These are phyloP conservation scores for Apiotrichum sp. DNA, from an alignment of 1,284 basidiomycete genomes.

Conservation along the genomic window DNA sequence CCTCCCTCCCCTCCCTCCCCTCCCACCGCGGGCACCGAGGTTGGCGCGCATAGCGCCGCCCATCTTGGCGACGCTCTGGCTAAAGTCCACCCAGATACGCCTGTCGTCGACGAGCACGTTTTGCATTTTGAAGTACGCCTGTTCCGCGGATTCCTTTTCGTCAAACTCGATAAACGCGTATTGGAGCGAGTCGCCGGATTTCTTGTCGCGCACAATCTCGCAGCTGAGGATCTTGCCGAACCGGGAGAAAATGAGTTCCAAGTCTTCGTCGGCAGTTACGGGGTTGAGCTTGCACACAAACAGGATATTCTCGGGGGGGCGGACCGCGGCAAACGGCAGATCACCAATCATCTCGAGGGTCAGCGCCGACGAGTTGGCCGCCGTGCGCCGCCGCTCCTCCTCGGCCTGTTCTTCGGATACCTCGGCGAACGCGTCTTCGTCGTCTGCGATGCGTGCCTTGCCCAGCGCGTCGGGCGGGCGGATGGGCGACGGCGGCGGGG, in stretches of 20 bases:
- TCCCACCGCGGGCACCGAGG: constrained; percentile 24
- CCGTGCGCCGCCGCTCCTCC: constrained; percentile 67
- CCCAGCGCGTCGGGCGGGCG: constrained; percentile 63
- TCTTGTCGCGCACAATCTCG: constrained; percentile 93
- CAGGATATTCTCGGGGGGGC: constrained; percentile 95
- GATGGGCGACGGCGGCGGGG: constrained; percentile 61
- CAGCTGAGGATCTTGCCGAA: constrained; percentile 95
- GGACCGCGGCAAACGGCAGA: constrained; percentile 93
- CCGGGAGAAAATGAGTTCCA: constrained; percentile 93
- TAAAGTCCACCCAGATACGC: constrained; percentile 98
- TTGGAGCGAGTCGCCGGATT: constrained; percentile 90
- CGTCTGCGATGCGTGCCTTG: constrained; percentile 74
- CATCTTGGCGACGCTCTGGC: constrained; percentile 73
- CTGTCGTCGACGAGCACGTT: constrained; percentile 98
- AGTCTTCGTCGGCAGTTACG: constrained; percentile 88
- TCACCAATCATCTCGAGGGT: constrained; percentile 99
- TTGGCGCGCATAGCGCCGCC: constrained; percentile 44
- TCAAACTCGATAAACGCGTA: constrained; percentile 99
- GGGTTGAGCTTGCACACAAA: constrained; percentile 99
- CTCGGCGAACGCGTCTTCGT: constrained; percentile 66
- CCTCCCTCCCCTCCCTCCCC: constrained; percentile 18
- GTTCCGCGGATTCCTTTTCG: constrained; percentile 82
- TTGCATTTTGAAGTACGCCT: constrained; percentile 99
- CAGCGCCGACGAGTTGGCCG: constrained; percentile 84
- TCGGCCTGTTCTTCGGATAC: constrained; percentile 74